Evolutionary conservation across 768 basidiomycete species (phyloP), one percentile per base, ranked within the genome.

Genomic region (Dentipellis fragilis): DNA sequence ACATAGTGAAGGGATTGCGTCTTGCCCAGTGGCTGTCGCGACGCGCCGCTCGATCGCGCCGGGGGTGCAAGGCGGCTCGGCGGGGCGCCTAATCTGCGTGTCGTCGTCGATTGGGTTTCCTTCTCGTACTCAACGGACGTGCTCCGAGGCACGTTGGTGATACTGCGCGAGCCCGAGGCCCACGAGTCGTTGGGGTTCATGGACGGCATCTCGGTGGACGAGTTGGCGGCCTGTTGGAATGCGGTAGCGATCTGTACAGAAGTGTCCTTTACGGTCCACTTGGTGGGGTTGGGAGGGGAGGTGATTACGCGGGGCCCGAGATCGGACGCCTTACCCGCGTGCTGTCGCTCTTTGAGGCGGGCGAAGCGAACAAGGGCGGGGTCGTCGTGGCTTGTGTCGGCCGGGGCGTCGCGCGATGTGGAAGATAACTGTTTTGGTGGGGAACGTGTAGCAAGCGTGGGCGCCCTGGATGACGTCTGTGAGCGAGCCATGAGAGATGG

Each of bases 241-340:
- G 90, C 91, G 63, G 80, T 79, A 10, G 89, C 91, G 64, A 91
- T 85, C 69, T 89, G 87, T 51, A 93, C 91, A 17, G 89, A 85
- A 47, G 91, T 93, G 69, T 89, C 88, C 64, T 86, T 86, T 57
- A 89, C 80, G 57, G 67, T 66, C 85, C 85, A 87, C 75, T 75
- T 81, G 63, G 82, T 77, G 42, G 89, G 88, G 52, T 83, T 74
- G 12, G 69, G 69, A n/a, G 76, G 76, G 14, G 72, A 70, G 48
- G 70, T 67, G 53, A 63, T 50, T 34, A 63, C 59, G 59, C 71
- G 66, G 12, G 69, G 58, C 54, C 62, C 62, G 55, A 61, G 54
- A 51, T 63, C 42, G 54, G 56, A 39, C 21, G 42, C 35, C 54
- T 23, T 49, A 55, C 61, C 55, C 38, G 68, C 59, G 57, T 73